These are phyloP conservation scores for Lentinula aciculospora DNA, from an alignment of 768 basidiomycete genomes.

Conservation along the genomic window DNA sequence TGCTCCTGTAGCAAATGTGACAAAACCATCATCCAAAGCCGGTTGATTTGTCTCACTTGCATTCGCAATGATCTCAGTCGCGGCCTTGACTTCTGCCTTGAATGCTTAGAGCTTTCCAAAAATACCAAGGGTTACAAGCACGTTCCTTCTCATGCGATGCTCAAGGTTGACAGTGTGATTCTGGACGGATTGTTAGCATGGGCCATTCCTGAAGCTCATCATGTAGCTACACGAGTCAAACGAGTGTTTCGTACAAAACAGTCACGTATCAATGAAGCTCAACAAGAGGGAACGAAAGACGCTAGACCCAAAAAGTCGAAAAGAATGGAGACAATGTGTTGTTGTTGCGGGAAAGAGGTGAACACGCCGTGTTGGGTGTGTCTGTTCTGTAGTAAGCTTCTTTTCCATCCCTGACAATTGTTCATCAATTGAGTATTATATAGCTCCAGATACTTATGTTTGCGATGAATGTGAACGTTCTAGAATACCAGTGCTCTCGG, in stretches of 20 bases:
- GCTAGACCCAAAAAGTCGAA: too few relatives aligned
- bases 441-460: too few relatives aligned
- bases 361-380: conserved; percentile 1
- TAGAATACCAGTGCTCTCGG: neutral
- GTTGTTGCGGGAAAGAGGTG: neutral
- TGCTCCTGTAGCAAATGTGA: conserved; percentile 6
- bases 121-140: neutral
- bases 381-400: neutral
- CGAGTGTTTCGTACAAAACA: neutral
- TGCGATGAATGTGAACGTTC: neutral
- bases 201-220: neutral
- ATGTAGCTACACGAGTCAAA: neutral
- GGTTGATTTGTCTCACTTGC: conserved; percentile 7
- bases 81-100: conserved; percentile 8
- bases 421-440: too few relatives aligned
- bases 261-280: neutral
- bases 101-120: neutral
- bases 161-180: neutral
- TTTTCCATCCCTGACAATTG: neutral
- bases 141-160: neutral
- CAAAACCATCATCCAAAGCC: neutral
- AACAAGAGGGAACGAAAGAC: too few relatives aligned
- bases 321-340: neutral
- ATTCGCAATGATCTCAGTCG: neutral
- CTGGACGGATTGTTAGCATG: neutral